phyloP scores from a whole-genome alignment of 495 filamentous ascomycete genomes.

The Terfezia claveryi region DNA sequence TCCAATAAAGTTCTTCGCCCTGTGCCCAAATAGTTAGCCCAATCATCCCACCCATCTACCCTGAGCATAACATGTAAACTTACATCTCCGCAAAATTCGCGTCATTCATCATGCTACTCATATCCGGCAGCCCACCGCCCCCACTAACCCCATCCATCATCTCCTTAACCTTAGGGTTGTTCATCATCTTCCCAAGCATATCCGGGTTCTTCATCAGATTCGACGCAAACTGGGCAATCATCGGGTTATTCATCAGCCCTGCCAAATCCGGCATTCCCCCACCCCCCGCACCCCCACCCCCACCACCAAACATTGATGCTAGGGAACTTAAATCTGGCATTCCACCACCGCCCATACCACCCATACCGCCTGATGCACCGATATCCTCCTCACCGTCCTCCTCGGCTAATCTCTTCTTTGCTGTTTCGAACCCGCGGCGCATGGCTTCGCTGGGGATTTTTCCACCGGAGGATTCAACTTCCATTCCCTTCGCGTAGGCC shows the following conservation, averaged over 20 bases:
- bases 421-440: conserved; percentile 88
- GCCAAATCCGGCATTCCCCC: conserved; percentile 74
- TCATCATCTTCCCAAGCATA: conserved; percentile 74
- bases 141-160: conserved; percentile 50
- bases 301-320: conserved; percentile 46
- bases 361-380: conserved; percentile 21
- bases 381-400: conserved; percentile 32
- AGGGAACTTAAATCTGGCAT: conserved; percentile 61
- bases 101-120: conserved; percentile 65
- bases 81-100: conserved; percentile 83
- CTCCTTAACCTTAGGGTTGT: conserved; percentile 64
- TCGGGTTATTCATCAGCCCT: conserved; percentile 85
- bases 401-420: conserved; percentile 61
- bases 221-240: conserved; percentile 91
- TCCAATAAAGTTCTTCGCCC: conserved; percentile 63
- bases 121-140: conserved; percentile 52
- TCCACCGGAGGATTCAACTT: conserved; percentile 64
- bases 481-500: conserved; percentile 81
- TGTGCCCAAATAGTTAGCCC: conserved; percentile 18
- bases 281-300: conserved; percentile 34
- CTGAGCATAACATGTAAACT: conserved; percentile 22
- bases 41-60: not conserved
- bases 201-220: conserved; percentile 92
- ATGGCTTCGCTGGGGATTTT: conserved; percentile 56
- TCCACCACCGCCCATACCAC: conserved; percentile 33